These are phyloP conservation scores for Mucor mucedo DNA, from an alignment of 371 early-diverging fungal genomes.

Conservation along the genomic window DNA sequence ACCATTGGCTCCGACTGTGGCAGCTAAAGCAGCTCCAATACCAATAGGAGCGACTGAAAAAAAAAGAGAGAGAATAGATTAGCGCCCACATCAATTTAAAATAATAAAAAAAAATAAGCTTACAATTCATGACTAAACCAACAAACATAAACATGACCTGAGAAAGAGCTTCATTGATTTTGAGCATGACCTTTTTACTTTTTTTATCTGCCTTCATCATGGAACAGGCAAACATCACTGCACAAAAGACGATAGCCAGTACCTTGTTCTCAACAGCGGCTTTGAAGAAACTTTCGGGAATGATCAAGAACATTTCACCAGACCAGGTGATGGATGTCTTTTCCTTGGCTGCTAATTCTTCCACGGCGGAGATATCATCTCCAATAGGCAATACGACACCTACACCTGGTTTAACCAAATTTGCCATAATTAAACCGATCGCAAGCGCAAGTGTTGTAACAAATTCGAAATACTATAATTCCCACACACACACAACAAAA, in stretches of 20 bases:
- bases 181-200: constrained; percentile 61
- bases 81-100: background rate
- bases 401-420: constrained; percentile 69
- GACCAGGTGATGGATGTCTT: constrained; percentile 59
- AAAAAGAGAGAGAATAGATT: background rate
- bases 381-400: constrained; percentile 34
- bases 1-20: constrained; percentile 73
- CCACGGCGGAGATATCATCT: constrained; percentile 21
- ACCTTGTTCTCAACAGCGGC: constrained; percentile 61
- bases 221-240: constrained; percentile 73
- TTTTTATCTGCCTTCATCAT: constrained; percentile 60
- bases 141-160: constrained; percentile 77
- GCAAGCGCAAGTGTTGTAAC: constrained; percentile 73
- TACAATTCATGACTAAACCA: constrained; percentile 68
- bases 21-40: constrained; percentile 71
- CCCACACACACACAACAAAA: background rate
- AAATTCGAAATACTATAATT: constrained; percentile 63
- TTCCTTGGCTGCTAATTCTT: constrained; percentile 31
- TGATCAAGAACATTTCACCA: constrained; percentile 58
- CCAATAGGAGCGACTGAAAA: constrained; percentile 71
- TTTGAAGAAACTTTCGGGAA: constrained; percentile 61
- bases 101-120: constrained; percentile 3
- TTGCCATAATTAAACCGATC: constrained; percentile 73
- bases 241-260: constrained; percentile 72
- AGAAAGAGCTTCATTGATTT: constrained; percentile 62